Conservation (phyloP, 257 asterid genomes). For the Mentha longifolia region DNA sequence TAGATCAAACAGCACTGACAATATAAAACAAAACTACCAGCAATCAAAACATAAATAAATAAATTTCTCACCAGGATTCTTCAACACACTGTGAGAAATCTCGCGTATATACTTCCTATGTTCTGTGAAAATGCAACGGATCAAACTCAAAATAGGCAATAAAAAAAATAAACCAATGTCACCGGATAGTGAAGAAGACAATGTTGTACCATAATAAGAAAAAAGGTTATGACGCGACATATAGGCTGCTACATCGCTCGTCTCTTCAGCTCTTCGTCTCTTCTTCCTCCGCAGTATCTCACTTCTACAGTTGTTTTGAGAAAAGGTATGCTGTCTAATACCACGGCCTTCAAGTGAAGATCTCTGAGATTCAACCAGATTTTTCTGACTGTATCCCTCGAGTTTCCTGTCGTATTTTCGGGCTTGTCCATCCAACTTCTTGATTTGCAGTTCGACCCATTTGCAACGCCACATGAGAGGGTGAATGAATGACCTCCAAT, state of each 20-base stretch:
- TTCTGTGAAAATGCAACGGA: conserved; percentile 43
- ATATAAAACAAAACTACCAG: no score
- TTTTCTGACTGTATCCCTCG: conserved; percentile 36
- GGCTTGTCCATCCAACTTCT: conserved; percentile 50
- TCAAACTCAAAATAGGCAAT: conserved; percentile 29
- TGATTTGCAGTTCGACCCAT: conserved; percentile 79
- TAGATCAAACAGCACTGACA: no score
- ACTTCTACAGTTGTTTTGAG: conserved; percentile 24
- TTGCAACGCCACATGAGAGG: conserved; percentile 89
- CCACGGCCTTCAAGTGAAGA: conserved; percentile 36
- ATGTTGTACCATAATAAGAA: conserved; percentile 53
- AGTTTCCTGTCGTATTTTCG: conserved; percentile 51
- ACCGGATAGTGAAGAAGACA: neutral
- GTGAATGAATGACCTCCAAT: conserved; percentile 66
- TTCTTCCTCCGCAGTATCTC: conserved; percentile 50
- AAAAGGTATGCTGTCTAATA: conserved; percentile 36
- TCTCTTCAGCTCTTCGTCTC: conserved; percentile 54
- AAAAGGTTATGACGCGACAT: conserved; percentile 65
- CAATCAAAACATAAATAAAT: neutral
- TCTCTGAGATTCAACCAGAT: conserved; percentile 32
- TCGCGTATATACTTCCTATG: conserved; percentile 31
- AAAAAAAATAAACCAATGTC: no score
- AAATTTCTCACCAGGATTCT: conserved; percentile 51
- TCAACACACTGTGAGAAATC: conserved; percentile 33
- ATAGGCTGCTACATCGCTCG: conserved; percentile 40